These are phyloP conservation scores for Ilex asprella DNA, from an alignment of 257 asterid genomes.

Conservation along the genomic window DNA sequence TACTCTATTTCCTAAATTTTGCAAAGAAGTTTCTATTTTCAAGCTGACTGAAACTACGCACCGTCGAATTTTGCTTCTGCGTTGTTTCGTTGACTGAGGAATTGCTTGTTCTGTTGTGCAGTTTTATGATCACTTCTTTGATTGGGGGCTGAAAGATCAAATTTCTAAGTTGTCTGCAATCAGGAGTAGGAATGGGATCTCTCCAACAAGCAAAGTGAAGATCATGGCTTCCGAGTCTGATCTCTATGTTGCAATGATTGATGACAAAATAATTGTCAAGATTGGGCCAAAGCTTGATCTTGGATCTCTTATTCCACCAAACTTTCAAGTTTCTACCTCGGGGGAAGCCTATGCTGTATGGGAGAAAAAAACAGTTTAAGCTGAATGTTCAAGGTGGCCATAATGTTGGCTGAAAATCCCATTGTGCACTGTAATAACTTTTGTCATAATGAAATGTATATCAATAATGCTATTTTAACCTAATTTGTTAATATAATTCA, in stretches of 20 bases:
- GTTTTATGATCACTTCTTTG: constrained; percentile 77
- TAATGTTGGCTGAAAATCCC: too few species aligned
- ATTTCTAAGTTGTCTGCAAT: constrained; percentile 37
- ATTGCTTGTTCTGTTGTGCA: constrained; percentile 20
- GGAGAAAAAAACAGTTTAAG: constrained; percentile 31
- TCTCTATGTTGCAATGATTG: constrained; percentile 63
- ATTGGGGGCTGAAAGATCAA: constrained; percentile 64
- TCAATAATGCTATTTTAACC: too few species aligned
- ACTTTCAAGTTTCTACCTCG: constrained; percentile 37
- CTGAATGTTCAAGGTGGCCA: too few species aligned
- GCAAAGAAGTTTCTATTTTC: too few species aligned
- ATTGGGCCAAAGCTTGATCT: constrained; percentile 60
- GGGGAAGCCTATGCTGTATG: constrained; percentile 60
- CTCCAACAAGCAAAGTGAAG: constrained; percentile 46
- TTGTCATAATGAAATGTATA: too few species aligned
- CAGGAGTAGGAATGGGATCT: constrained; percentile 52
- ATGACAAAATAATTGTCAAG: constrained; percentile 49
- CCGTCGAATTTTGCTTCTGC: background rate
- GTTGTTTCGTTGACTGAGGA: background rate
- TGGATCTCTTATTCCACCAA: constrained; percentile 51
- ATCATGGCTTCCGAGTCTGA: constrained; percentile 72
- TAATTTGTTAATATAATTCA: too few species aligned
- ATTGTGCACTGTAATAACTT: too few species aligned
- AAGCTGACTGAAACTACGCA: too few species aligned
- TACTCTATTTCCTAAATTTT: too few species aligned